Evolutionary conservation across 202 grass and related monocot genomes (phyloP), one percentile per base, ranked within the genome.

Genomic region (Eragrostis tef): DNA sequence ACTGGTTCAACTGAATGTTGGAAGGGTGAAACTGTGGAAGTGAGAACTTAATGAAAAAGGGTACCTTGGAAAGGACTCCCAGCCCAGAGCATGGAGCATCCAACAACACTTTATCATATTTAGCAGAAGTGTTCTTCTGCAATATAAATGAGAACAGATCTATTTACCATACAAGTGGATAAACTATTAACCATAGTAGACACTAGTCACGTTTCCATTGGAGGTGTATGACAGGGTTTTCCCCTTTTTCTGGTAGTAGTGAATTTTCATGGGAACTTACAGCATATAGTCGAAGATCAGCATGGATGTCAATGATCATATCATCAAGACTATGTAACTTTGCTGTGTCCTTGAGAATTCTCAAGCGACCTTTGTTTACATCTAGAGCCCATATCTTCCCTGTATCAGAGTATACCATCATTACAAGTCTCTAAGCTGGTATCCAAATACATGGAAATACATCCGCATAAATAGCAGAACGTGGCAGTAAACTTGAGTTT

Each of bases 1-100:
- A 45, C 74, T 62, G 20, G 26, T 67, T 76, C 63, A 66, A 75
- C 27, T 42, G 71, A 57, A 67, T 9, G 31, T 21, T 51, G 46
- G 59, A 71, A 59, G 29, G 9, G 6, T 53, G 51, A 71, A 81
- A 66, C 77, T 72, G 15, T 73, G 12, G 48, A 74, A 78, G 15
- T 50, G 19, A 61, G 10, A 70, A 82, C 19, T 66, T 73, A 47
- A 29, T 61, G 51, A 61, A 63, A 48, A 76, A 80, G 78, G 48
- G 22, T 89, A 94, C 94, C 91, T 97, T 97, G 63, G 94, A 90
- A 77, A 97, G 89, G 61, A 97, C 94, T 53, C 94, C 94, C 43
- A 92, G 80, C 41, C 94, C 94, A 92, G 91, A 97, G 73, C 94
- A 97, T 54, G 94, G 91, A 74, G 88, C 87, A 79, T 97, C 94